Conservation (phyloP, 2,329 filamentous ascomycete genomes). For the Aschersonia sp. region DNA sequence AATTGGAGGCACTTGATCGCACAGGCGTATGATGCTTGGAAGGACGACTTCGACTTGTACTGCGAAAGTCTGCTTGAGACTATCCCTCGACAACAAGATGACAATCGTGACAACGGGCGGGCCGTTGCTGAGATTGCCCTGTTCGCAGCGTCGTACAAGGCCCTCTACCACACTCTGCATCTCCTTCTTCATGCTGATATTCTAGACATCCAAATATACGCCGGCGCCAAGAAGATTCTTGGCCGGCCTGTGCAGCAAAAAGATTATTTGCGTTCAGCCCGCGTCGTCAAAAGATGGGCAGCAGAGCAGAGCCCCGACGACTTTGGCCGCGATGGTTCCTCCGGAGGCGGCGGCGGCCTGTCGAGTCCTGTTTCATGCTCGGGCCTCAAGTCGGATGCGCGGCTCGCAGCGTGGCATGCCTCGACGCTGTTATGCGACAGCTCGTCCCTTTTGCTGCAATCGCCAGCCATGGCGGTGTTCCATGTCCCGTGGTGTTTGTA, state of each 20-base stretch:
- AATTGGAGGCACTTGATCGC: conserved; percentile 36
- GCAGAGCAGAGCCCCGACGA: conserved; percentile 3
- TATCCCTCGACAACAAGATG: not conserved
- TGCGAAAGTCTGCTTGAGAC: conserved; percentile 14
- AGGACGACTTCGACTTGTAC: conserved; percentile 40
- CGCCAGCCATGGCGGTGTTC: conserved; percentile 28
- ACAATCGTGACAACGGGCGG: not conserved
- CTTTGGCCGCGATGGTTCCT: not conserved
- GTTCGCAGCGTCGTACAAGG: conserved; percentile 33
- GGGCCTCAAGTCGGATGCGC: conserved; percentile 12
- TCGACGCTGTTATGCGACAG: conserved; percentile 32
- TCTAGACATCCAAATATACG: conserved; percentile 46
- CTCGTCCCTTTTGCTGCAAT: conserved; percentile 32
- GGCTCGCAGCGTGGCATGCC: conserved; percentile 36
- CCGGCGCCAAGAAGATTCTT: conserved; percentile 43
- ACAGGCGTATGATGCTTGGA: conserved; percentile 41
- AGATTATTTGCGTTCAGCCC: conserved; percentile 35
- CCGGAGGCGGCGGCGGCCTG: too few species aligned
- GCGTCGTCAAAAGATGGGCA: conserved; percentile 36
- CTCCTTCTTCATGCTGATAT: conserved; percentile 43
- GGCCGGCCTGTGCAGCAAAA: conserved; percentile 34
- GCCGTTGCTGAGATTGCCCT: conserved; percentile 11
- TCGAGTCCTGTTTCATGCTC: too few species aligned
- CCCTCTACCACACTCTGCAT: conserved; percentile 43
- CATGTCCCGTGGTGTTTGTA: conserved; percentile 50